Percentiles rank a stretch among this genome's conserved stretches.
Evolutionary conservation across 805 yeast genomes (phyloP).

Genomic region (Scheffersomyces ergatensis): DNA sequence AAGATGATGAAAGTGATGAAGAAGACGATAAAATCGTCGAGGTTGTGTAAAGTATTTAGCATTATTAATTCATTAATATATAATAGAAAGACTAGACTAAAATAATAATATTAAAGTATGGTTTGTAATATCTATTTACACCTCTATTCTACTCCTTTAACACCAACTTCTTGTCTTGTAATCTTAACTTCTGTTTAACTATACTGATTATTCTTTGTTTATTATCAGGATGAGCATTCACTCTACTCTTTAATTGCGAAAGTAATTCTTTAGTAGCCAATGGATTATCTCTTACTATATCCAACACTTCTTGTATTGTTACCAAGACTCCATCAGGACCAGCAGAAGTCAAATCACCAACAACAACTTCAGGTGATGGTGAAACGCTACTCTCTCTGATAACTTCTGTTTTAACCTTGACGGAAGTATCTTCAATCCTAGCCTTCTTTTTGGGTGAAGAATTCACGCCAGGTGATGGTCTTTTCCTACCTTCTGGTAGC

Average conservation of each 20-base stretch:
- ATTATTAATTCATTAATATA: not conserved
- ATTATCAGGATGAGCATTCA: slow-evolving; percentile 63
- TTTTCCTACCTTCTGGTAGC: slow-evolving; percentile 62
- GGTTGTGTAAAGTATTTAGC: slow-evolving; percentile 33
- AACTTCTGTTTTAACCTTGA: slow-evolving; percentile 9
- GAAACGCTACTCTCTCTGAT: slow-evolving; percentile 14
- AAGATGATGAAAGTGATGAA: slow-evolving; percentile 40
- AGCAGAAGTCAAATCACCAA: slow-evolving; percentile 29
- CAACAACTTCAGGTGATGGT: slow-evolving; percentile 6
- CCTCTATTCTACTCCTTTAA: slow-evolving; percentile 26
- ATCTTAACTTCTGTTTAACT: slow-evolving; percentile 56
- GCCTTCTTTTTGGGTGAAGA: slow-evolving; percentile 37
- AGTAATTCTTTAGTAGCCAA: slow-evolving; percentile 64
- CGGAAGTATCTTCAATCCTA: slow-evolving; percentile 28
- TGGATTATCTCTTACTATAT: slow-evolving; percentile 55
- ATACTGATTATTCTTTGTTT: slow-evolving; percentile 56
- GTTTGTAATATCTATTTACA: not conserved
- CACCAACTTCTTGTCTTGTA: slow-evolving; percentile 46
- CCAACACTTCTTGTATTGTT: slow-evolving; percentile 70
- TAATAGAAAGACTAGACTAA: not conserved
- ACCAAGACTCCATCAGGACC: slow-evolving; percentile 47
- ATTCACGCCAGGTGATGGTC: slow-evolving; percentile 18
- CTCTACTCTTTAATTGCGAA: slow-evolving; percentile 56
- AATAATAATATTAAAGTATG: not conserved
- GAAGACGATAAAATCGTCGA: slow-evolving; percentile 48